Base-by-base conservation (phyloP, 148 eudicot species). In the Camellia sinensis region DNA sequence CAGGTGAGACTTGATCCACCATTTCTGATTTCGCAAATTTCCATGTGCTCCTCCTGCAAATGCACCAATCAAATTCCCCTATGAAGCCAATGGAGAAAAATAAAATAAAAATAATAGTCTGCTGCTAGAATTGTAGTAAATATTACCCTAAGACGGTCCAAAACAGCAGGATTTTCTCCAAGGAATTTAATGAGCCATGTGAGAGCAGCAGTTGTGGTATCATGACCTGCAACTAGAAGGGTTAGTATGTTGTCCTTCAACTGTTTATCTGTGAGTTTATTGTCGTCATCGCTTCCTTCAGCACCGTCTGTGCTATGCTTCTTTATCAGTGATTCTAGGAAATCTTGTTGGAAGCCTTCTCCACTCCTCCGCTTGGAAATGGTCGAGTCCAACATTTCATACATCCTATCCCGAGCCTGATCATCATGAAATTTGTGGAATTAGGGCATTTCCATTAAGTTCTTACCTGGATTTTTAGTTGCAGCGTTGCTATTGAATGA, bases 371-470 rank as follows among this genome's bases (percentile, higher is more conserved):
- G 64, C 44, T 78, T 66, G 40, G 83, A 77, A 73, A 85, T 85
- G 15, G 19, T 77, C 8, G 88, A 81, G 45, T 88, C 90, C 22
- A 85, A 82, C 90, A 88, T 88, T 21, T 78, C 76, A 64, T 79
- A 83, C 88, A 88, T 83, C 72, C 83, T 81, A 82, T 88, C 86
- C 1, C 88, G 86, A 48, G 90, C 88, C 90, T 85, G 80, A 76
- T n/a, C 59, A 74, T 18, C 59, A 74, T 18, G 21, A 78, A 54
- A 41, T 29, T 21, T 7, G 70, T 41, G 13, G 41, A 14, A 57
- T 11, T n/a, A 67, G 15, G 37, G 52, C 10, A 21, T 2, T 66
- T 46, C 60, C 63, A 29, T 4, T 6, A 76, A n/a, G 4, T 1
- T 65, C 62, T 50, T 77, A 13, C 62, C 29, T 9, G 3, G 1